phyloP scores from a whole-genome alignment of 306 rosid species.

The Rubus idaeus region DNA sequence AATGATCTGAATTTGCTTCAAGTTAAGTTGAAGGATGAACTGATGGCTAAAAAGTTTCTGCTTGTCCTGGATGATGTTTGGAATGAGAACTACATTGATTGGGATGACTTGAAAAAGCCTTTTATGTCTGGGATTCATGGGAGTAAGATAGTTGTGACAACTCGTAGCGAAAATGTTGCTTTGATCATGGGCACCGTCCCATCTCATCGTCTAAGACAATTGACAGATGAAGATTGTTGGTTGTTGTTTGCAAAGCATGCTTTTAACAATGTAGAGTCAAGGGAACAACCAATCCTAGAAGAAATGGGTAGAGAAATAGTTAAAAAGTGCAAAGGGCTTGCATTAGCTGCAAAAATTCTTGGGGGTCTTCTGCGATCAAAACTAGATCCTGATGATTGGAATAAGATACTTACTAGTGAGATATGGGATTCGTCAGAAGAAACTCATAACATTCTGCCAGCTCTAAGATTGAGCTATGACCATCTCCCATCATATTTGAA shows the following conservation, averaged over 20 bases:
- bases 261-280: not conserved
- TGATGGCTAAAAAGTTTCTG: not conserved
- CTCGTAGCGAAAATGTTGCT: slow-evolving; percentile 3
- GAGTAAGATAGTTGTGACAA: slow-evolving; percentile 3
- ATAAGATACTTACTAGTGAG: not conserved
- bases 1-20: not conserved
- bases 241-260: slow-evolving; percentile 6
- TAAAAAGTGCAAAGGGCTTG: slow-evolving; percentile 16
- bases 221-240: not conserved
- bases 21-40: not conserved
- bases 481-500: slow-evolving; percentile 24
- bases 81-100: slow-evolving; percentile 2
- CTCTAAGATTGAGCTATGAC: slow-evolving; percentile 10
- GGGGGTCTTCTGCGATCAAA: not conserved
- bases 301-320: slow-evolving; percentile 18
- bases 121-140: not conserved
- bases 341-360: not conserved
- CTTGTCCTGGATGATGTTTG: slow-evolving; percentile 11
- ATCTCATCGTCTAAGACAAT: not conserved
- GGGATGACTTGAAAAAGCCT: not conserved
- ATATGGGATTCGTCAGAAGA: not conserved
- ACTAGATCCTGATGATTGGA: not conserved
- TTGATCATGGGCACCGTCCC: not conserved
- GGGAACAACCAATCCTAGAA: not conserved
- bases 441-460: not conserved